Base-by-base conservation (phyloP, 2,329 filamentous ascomycete genomes). In the Pezicula rhizophila region DNA sequence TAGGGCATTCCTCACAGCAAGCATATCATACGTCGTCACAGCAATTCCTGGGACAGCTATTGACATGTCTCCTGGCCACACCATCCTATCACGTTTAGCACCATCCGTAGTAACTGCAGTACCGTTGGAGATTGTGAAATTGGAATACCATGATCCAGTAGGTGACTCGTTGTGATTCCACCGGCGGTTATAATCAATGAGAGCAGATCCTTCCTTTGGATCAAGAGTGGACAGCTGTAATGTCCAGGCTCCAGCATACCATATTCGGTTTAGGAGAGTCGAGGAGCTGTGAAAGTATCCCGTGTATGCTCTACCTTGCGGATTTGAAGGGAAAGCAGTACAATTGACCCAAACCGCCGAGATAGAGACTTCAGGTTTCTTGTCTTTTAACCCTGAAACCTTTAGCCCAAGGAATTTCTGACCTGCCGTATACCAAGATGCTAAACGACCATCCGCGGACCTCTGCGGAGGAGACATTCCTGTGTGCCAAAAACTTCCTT, bases 1-100 rank as follows among this genome's bases (percentile, higher is more conserved):
- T 5, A 82, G 54, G 0, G 74, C 74, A 51, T 78, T 77, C 14
- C 70, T 66, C 6, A 78, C 66, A 34, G 31, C 71, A 67, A 45
- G 70, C 66, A 53, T 65, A 57, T 80, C 77, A 31, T 74, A 73
- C 0, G 77, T 80, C 3, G 75, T 76, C 3, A 80, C 73, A 8
- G 76, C 73, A 15, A 79, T 71, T 68, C 74, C 57, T 73, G 74
- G 58, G 4, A 78, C 68, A 4, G 77, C 74, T 52, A 81, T 77
- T 3, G 72, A 72, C 73, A 83, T 80, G 56, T 84, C 80, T 2
- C 80, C 79, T 12, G 79, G 76, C 78, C 79, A 84, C 1, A 84
- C 74, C 44, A 79, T 67, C 2, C 77, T 70, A 57, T 82, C 79
- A 17, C 78, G 70, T 60, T 82, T 82, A 0, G 78, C 77, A 18